Conservation (phyloP, 75 land plant genomes). For the Selaginella tamariscina region DNA sequence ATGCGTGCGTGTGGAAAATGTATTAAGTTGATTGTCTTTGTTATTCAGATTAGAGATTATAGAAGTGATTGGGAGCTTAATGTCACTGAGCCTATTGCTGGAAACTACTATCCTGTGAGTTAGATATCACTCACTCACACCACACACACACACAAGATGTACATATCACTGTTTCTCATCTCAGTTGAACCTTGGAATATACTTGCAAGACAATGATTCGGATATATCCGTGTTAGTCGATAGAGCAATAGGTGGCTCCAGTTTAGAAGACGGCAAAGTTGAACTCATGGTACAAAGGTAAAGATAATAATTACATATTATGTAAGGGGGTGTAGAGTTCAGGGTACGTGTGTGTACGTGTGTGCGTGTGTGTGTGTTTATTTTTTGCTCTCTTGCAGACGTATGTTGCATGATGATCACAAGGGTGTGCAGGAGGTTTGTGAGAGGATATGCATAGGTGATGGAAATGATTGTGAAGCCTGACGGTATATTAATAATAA, state of each 20-base stretch:
- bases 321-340: no score
- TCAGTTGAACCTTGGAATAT: constrained; percentile 1
- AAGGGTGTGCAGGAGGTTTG: constrained; percentile 26
- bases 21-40: background rate
- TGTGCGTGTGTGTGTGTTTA: no score
- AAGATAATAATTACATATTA: background rate
- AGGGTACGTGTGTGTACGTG: no score
- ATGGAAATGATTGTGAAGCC: constrained; percentile 29
- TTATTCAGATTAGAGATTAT: constrained; percentile 21
- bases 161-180: background rate
- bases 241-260: constrained; percentile 14
- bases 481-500: constrained; percentile 23
- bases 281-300: constrained; percentile 17
- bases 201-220: background rate
- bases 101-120: constrained; percentile 30
- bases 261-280: constrained; percentile 12
- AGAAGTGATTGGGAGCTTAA: constrained; percentile 23
- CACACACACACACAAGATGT: background rate
- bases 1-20: no score
- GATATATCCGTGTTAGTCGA: constrained; percentile 10
- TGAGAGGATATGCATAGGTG: constrained; percentile 23
- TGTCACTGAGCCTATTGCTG: constrained; percentile 23
- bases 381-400: constrained; percentile 15
- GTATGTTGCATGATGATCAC: constrained; percentile 25
- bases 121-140: background rate